These are phyloP conservation scores for Abortiporus biennis DNA, from an alignment of 1,284 basidiomycete genomes.

Conservation along the genomic window DNA sequence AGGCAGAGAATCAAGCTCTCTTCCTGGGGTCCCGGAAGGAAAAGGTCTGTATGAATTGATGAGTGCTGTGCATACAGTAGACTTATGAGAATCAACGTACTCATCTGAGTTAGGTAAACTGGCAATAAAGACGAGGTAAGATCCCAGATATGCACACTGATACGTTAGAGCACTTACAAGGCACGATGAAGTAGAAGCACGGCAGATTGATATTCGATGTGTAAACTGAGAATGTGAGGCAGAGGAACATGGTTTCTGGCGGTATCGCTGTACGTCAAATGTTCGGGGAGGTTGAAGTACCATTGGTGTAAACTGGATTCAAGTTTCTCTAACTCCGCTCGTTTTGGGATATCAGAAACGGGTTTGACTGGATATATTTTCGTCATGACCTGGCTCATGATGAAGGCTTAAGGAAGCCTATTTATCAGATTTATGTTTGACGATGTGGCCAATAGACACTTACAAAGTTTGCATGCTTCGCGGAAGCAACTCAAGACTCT, in stretches of 20 bases:
- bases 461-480: slow-evolving; percentile 56
- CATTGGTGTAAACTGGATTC: slow-evolving; percentile 73
- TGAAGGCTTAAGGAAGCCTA: slow-evolving; percentile 37
- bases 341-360: slow-evolving; percentile 36
- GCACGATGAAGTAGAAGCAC: slow-evolving; percentile 76
- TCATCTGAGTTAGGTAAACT: slow-evolving; percentile 67
- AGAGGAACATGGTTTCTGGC: slow-evolving; percentile 47
- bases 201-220: slow-evolving; percentile 75
- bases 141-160: slow-evolving; percentile 7
- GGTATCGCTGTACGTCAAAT: slow-evolving; percentile 52
- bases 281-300: slow-evolving; percentile 66
- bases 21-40: slow-evolving; percentile 7
- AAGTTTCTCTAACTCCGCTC: slow-evolving; percentile 44
- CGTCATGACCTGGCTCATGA: slow-evolving; percentile 62
- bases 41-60: too few relatives aligned
- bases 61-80: too few relatives aligned
- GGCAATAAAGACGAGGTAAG: slow-evolving; percentile 5
- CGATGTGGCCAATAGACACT: slow-evolving; percentile 17
- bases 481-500: slow-evolving; percentile 55
- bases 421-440: background rate
- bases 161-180: slow-evolving; percentile 51
- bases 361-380: slow-evolving; percentile 70
- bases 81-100: slow-evolving; percentile 31
- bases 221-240: slow-evolving; percentile 65
- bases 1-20: slow-evolving; percentile 24